A percentile compares a stretch with the other conserved stretches of the same genome.
Conservation (phyloP, 2,329 filamentous ascomycete genomes). For the Ustulina deusta region DNA sequence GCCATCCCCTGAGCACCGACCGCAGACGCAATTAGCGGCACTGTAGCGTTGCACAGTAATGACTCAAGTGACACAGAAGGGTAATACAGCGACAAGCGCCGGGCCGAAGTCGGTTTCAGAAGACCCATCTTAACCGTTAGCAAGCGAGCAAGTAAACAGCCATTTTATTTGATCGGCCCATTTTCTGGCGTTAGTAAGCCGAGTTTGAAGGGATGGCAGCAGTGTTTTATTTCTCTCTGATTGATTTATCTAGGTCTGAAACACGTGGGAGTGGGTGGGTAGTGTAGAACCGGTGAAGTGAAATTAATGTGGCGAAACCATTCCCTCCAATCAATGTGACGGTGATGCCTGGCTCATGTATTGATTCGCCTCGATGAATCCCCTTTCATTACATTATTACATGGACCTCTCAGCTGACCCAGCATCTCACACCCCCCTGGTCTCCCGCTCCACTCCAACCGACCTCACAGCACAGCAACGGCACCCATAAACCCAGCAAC, state of each 20-base stretch:
- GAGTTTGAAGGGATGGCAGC: neutral
- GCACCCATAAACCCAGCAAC: slow-evolving; percentile 42
- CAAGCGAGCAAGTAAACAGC: neutral
- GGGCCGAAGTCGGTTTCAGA: slow-evolving; percentile 3
- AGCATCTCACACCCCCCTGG: neutral
- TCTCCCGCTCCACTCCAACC: neutral
- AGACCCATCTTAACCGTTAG: neutral
- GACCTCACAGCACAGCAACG: slow-evolving; percentile 38
- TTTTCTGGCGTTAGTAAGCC: neutral
- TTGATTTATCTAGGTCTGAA: too few relatives aligned
- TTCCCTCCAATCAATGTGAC: neutral
- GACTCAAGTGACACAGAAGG: neutral
- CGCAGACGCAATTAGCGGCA: neutral
- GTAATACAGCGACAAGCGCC: neutral
- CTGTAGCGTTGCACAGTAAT: neutral
- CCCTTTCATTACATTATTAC: neutral
- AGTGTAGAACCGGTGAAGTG: too few relatives aligned
- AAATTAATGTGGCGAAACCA: neutral
- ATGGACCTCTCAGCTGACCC: neutral
- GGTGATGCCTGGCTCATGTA: neutral
- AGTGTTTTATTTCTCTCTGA: neutral
- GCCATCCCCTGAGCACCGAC: neutral
- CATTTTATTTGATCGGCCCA: neutral
- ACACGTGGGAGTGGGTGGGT: too few relatives aligned
- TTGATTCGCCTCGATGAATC: neutral